Conservation (phyloP, 2,329 filamentous ascomycete species). For the Stemphylium beticola region DNA sequence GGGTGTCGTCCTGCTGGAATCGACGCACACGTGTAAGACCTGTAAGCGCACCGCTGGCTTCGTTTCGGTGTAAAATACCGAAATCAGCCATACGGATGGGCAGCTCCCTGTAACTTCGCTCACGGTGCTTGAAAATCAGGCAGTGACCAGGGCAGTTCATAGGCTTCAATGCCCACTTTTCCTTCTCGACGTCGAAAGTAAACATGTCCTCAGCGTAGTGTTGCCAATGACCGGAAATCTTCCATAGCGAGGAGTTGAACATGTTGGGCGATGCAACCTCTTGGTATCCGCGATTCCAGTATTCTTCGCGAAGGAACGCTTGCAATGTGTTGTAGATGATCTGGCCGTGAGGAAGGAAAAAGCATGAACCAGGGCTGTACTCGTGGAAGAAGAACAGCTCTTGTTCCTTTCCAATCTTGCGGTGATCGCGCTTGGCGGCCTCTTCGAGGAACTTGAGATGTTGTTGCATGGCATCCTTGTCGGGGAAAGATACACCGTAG, state of each 20-base stretch:
- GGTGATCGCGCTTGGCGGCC: slow-evolving; percentile 95
- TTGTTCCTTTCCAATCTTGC: slow-evolving; percentile 92
- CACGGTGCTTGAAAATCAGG: slow-evolving; percentile 81
- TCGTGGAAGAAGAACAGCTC: slow-evolving; percentile 98
- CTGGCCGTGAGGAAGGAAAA: slow-evolving; percentile 91
- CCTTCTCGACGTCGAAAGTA: slow-evolving; percentile 83
- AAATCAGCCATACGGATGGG: slow-evolving; percentile 95
- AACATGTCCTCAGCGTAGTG: slow-evolving; percentile 96
- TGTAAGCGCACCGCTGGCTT: slow-evolving; percentile 88
- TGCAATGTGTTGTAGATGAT: slow-evolving; percentile 92
- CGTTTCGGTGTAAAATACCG: slow-evolving; percentile 92
- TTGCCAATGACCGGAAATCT: slow-evolving; percentile 92
- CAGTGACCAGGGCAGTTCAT: slow-evolving; percentile 99
- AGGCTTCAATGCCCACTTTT: slow-evolving; percentile 84
- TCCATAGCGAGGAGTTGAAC: slow-evolving; percentile 93
- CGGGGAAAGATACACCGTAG: slow-evolving; percentile 94
- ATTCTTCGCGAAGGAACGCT: slow-evolving; percentile 81
- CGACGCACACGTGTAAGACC: slow-evolving; percentile 90
- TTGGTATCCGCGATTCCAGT: slow-evolving; percentile 90
- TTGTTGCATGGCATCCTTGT: slow-evolving; percentile 92
- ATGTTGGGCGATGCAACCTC: slow-evolving; percentile 97
- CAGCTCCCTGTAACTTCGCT: slow-evolving; percentile 86
- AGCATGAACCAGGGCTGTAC: slow-evolving; percentile 87
- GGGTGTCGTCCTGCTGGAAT: slow-evolving; percentile 95
- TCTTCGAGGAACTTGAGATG: slow-evolving; percentile 96